phyloP scores from a whole-genome alignment of 2,329 filamentous ascomycete species.

The Eurotiales sp. region DNA sequence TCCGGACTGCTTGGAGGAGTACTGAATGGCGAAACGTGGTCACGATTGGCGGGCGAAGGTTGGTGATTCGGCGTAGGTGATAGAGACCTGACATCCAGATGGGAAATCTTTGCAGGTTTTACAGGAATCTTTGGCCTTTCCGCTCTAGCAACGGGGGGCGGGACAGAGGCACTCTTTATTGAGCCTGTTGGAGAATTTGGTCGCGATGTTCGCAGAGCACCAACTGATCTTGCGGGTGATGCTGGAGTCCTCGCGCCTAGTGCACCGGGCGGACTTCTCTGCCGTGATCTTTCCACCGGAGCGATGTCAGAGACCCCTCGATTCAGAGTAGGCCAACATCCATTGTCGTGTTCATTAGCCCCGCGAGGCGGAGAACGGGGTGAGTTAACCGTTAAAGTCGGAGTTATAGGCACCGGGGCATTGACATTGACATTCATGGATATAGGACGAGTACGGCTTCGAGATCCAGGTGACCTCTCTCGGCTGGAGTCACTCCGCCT shows the following conservation, averaged over 20 bases:
- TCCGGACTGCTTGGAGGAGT: conserved; percentile 76
- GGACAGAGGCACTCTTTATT: conserved; percentile 45
- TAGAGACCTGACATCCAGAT: conserved; percentile 27
- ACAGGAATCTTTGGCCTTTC: conserved; percentile 68
- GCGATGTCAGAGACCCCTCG: conserved; percentile 25
- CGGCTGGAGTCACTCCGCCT: conserved; percentile 22
- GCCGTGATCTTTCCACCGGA: conserved; percentile 19
- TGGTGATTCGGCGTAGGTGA: conserved; percentile 23
- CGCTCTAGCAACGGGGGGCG: conserved; percentile 74
- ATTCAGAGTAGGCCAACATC: conserved; percentile 59
- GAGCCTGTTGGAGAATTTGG: conserved; percentile 26
- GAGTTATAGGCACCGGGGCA: conserved; percentile 35
- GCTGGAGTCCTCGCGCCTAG: conserved; percentile 29
- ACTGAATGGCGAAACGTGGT: conserved; percentile 71
- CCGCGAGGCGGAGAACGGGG: conserved; percentile 40
- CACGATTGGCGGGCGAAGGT: conserved; percentile 31
- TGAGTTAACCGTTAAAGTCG: conserved; percentile 42
- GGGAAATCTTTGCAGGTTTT: conserved; percentile 39
- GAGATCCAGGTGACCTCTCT: conserved; percentile 51
- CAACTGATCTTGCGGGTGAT: conserved; percentile 17
- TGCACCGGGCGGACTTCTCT: conserved; percentile 15
- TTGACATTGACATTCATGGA: conserved; percentile 41
- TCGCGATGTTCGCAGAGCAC: conserved; percentile 7
- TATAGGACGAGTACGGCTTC: conserved; percentile 55
- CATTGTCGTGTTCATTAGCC: conserved; percentile 50